Evolutionary conservation across 2,329 filamentous ascomycete species (phyloP), one percentile per base, ranked within the genome.

Genomic region (Metarhizium album): DNA sequence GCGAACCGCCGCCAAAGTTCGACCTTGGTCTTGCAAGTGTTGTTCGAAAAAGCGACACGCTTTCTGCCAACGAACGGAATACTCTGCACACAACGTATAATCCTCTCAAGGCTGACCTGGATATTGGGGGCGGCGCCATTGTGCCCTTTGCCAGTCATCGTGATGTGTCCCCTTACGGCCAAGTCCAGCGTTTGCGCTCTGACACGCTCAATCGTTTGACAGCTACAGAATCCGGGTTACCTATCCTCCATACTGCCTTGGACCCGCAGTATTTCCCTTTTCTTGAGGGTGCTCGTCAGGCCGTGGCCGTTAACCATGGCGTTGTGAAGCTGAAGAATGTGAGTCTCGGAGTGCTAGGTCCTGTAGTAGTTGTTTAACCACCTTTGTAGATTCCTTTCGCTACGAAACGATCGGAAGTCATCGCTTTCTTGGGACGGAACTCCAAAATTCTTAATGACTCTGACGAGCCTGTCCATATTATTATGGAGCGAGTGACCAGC

Each of bases 401-500:
- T 16, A 73, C 75, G 46, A 75, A 68, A 23, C 72, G 75, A 3
- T 61, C 73, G 14, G 79, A 83, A 59, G 65, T 83, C 18, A 68
- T 80, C 49, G 78, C 79, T 1, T 78, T 82, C 57, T 67, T 83
- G 18, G 80, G 80, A 2, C 74, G 76, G 47, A 80, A 77, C 57
- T 73, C 76, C 22, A 74, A 71, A 51, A 71, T 82, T 33, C 62
- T 80, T 45, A 74, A 72, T 29, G 78, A 82, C 52, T 61, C 59
- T 2, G 69, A 77, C 5, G 79, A 81, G 57, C 74, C 77, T 1
- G 69, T 83, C 7, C 80, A 83, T 53, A 81, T 83, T 55, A 79
- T 82, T 57, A 82, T 83, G 79, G 80, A 83, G 50, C 73, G 78
- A n/a, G 70, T 74, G 22, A 78, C 77, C 3, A 74, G 74, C 59